Percentiles rank a stretch among this genome's conserved stretches.
phyloP scores from a whole-genome alignment of 2,329 filamentous ascomycete genomes.

The Keithomyces neogunnii region DNA sequence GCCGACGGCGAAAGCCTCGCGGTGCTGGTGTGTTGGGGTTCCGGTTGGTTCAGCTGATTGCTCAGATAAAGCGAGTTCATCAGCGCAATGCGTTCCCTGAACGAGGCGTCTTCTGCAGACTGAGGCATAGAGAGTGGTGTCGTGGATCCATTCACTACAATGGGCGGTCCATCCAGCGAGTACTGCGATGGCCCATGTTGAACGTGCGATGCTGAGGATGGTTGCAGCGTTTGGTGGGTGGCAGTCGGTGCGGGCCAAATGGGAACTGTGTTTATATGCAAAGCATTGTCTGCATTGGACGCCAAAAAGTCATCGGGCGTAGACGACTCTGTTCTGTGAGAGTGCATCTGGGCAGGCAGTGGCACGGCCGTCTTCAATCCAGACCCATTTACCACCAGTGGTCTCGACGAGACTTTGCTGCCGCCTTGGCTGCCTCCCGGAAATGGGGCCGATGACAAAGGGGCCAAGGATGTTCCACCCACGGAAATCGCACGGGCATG shows the following conservation, averaged over 20 bases:
- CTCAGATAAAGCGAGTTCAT: slow-evolving; percentile 25
- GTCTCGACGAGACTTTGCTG: slow-evolving; percentile 29
- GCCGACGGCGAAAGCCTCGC: slow-evolving; percentile 23
- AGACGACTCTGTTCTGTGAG: slow-evolving; percentile 10
- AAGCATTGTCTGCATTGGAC: slow-evolving; percentile 17
- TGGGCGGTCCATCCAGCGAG: slow-evolving; percentile 18
- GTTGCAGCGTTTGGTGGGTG: slow-evolving; percentile 4
- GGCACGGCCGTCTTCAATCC: slow-evolving; percentile 24
- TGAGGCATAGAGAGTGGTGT: slow-evolving; percentile 9
- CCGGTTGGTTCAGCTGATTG: slow-evolving; percentile 20
- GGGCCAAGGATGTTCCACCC: slow-evolving; percentile 30
- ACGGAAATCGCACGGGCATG: slow-evolving; percentile 37
- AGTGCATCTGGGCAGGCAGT: slow-evolving; percentile 12
- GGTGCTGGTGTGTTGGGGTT: slow-evolving; percentile 18
- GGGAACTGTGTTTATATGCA: slow-evolving; percentile 16
- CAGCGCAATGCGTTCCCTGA: slow-evolving; percentile 32
- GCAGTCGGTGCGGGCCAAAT: slow-evolving; percentile 1
- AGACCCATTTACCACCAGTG: slow-evolving; percentile 46
- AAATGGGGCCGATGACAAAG: slow-evolving; percentile 29
- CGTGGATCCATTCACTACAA: slow-evolving; percentile 27
- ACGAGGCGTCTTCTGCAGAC: slow-evolving; percentile 28
- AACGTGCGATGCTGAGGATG: neutral
- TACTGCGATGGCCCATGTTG: slow-evolving; percentile 9
- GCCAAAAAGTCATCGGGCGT: slow-evolving; percentile 14
- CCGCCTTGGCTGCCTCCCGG: slow-evolving; percentile 17